phyloP scores from a whole-genome alignment of 352 stramenopile genomes.

The Halophytophthora batemanensis region DNA sequence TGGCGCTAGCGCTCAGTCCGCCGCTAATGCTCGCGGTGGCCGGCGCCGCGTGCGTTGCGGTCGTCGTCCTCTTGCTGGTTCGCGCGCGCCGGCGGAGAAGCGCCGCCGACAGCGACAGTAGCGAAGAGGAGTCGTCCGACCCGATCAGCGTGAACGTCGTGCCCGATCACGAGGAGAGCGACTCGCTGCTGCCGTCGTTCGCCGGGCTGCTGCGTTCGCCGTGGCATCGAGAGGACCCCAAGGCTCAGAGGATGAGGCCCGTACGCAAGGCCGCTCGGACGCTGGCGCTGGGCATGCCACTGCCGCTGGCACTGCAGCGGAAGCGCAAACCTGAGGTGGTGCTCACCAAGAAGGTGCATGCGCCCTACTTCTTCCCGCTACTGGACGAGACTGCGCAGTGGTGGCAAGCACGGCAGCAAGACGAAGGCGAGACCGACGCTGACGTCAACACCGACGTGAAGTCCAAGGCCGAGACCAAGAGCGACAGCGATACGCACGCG shows the following conservation, averaged over 20 bases:
- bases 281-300: conserved; percentile 19
- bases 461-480: too few relatives aligned
- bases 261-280: conserved; percentile 13
- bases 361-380: conserved; percentile 59
- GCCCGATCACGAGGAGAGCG: conserved; percentile 19
- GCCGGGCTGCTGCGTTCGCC: conserved; percentile 17
- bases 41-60: conserved; percentile 1
- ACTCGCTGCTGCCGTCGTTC: conserved; percentile 24
- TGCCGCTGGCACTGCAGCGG: conserved; percentile 17
- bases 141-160: conserved; percentile 14
- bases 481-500: too few relatives aligned
- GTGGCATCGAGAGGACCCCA: conserved; percentile 12
- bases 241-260: conserved; percentile 13
- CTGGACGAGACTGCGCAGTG: conserved; percentile 56
- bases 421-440: too few relatives aligned
- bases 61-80: conserved; percentile 12
- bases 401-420: conserved; percentile 37
- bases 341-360: conserved; percentile 42
- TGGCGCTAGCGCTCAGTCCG: too few relatives aligned
- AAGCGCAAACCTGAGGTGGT: conserved; percentile 14
- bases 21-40: background rate
- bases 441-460: too few relatives aligned
- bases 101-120: conserved; percentile 14
- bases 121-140: conserved; percentile 23
- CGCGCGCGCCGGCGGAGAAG: conserved; percentile 1